Conservation (phyloP, 176 grass and related monocot genomes). For the Phoenix roebelenii region DNA sequence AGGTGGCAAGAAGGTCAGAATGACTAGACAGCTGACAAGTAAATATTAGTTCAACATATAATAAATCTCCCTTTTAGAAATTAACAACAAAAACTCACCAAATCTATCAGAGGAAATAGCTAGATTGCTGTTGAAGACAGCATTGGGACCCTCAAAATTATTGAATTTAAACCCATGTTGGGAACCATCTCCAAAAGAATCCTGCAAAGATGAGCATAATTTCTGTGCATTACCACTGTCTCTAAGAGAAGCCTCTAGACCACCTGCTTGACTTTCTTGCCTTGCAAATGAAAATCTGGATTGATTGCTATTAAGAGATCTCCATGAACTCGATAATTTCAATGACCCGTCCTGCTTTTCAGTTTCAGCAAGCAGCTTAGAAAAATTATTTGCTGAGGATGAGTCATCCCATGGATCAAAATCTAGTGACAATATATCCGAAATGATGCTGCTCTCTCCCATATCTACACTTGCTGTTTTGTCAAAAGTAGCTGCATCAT, state of each 20-base stretch:
- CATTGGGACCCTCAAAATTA: constrained; percentile 26
- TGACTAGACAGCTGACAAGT: too few species aligned
- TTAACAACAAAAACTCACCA: constrained; percentile 17
- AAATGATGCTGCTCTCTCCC: constrained; percentile 77
- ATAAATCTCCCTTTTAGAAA: too few species aligned
- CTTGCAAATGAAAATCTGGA: constrained; percentile 97
- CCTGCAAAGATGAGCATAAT: constrained; percentile 31
- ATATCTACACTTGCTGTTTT: constrained; percentile 56
- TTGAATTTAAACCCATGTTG: constrained; percentile 42
- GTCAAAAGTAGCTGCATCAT: constrained; percentile 38
- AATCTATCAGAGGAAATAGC: constrained; percentile 28
- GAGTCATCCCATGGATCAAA: constrained; percentile 95
- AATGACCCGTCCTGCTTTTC: constrained; percentile 33
- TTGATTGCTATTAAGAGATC: constrained; percentile 46
- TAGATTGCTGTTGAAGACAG: constrained; percentile 19
- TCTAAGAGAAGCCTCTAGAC: constrained; percentile 42
- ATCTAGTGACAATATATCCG: constrained; percentile 72
- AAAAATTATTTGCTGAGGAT: constrained; percentile 43
- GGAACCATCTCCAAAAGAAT: constrained; percentile 37
- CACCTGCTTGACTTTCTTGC: constrained; percentile 56
- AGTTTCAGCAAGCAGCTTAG: constrained; percentile 53
- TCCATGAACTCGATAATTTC: constrained; percentile 34
- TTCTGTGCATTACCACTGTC: constrained; percentile 35
- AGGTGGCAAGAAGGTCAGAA: too few species aligned
- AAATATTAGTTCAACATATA: too few species aligned